Evolutionary conservation across 257 asterid genomes (phyloP), one percentile per base, ranked within the genome.

Genomic region (Forsythia suspensa): DNA sequence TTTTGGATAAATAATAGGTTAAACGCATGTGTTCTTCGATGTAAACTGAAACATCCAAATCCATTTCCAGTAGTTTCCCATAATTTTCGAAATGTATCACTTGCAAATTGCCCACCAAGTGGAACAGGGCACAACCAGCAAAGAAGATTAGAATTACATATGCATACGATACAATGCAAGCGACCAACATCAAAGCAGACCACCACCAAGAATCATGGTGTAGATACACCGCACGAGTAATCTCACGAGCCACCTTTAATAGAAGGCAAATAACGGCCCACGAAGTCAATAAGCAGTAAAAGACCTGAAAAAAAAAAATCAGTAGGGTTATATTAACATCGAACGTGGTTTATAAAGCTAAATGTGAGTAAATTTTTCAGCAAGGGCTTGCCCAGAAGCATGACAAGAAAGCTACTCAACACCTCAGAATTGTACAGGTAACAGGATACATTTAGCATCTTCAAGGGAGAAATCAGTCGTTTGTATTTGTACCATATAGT

Each of bases 21-120:
- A 94, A 90, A 69, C 73, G 89, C 94, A 88, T 85, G 87, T 94
- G 97, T 81, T 92, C 98, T 74, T 94, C 89, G 15, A 92, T 92
- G 84, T 89, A 92, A 82, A 86, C 83, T 5, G 92, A 91, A 74
- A 90, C 88, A 78, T 92, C 97, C 90, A 85, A 63, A 89, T 92
- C 95, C 59, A 72, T 86, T 85, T 94, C 98, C 74, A 92, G 86
- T 66, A 94, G 83, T 63, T 92, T 83, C 71, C 92, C 97, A 70
- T 89, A 94, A 73, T 89, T 87, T 46, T 94, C 97, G 13, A 92
- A 94, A 83, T 88, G 92, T 80, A 92, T 86, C 36, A 93, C 84
- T 89, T 89, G 98, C 83, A 94, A 82, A 85, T 91, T 94, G 10
- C 94, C 96, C 40, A 89, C 92, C 88, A 94, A 84, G 82, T 92